Evolutionary conservation across 441 rosid species (phyloP).

Genomic region (Pelargonium cotyledonis): DNA sequence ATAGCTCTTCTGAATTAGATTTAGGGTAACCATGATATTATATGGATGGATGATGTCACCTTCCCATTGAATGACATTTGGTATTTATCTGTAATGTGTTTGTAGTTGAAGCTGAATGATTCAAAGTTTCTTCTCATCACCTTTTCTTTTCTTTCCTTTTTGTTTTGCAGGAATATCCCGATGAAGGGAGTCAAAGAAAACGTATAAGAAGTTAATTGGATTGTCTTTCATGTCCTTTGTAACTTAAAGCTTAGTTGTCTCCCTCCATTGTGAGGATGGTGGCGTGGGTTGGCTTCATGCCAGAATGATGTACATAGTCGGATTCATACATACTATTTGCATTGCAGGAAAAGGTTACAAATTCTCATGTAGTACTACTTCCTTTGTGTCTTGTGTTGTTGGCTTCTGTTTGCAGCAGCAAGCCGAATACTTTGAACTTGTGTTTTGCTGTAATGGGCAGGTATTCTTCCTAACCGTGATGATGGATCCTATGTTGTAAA

Average conservation of each 20-base stretch:
- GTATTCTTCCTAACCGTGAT: neutral
- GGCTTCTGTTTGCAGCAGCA: neutral
- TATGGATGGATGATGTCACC: neutral
- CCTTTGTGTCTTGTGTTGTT: neutral
- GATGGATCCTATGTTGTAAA: neutral
- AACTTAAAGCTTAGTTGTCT: constrained; percentile 27
- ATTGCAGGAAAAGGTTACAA: neutral
- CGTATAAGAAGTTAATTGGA: constrained; percentile 43
- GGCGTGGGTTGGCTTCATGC: neutral
- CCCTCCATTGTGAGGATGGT: constrained; percentile 22
- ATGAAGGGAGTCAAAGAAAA: constrained; percentile 70
- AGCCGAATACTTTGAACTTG: neutral
- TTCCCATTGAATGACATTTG: neutral
- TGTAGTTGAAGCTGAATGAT: neutral
- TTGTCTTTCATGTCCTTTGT: constrained; percentile 34
- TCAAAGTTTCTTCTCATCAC: neutral
- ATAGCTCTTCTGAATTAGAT: neutral
- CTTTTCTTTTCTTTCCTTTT: constrained; percentile 10
- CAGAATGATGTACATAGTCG: neutral
- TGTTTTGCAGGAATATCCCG: constrained; percentile 56
- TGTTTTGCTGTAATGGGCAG: neutral
- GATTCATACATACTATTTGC: neutral
- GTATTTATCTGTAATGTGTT: neutral
- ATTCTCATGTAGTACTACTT: neutral
- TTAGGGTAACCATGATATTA: neutral